Conservation (phyloP, 345 rosid genomes). For the Linum lewisii region DNA sequence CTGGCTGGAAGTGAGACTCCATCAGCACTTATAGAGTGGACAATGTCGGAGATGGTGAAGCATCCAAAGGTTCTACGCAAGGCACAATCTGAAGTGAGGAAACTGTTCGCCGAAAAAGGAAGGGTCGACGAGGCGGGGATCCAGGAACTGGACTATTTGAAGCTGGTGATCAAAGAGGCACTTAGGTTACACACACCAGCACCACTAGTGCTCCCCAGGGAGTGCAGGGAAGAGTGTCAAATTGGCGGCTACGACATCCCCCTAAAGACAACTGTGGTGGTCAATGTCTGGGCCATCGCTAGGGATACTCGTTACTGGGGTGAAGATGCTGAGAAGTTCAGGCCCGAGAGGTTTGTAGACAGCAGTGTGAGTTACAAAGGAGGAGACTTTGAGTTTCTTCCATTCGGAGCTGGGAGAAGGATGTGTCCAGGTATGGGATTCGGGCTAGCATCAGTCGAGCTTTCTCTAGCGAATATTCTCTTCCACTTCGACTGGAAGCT, state of each 20-base stretch:
- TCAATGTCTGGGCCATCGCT: conserved; percentile 12
- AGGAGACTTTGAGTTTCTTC: conserved; percentile 12
- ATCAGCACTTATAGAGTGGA: conserved; percentile 9
- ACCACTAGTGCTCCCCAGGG: conserved; percentile 12
- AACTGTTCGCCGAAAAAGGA: not conserved
- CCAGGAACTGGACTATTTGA: conserved; percentile 1
- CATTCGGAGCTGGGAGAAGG: conserved; percentile 25
- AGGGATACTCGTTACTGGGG: conserved; percentile 13
- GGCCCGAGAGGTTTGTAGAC: conserved; percentile 17
- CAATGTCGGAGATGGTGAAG: conserved; percentile 11
- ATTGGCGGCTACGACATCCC: conserved; percentile 11
- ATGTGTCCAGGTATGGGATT: conserved; percentile 18
- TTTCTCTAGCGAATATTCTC: conserved; percentile 8
- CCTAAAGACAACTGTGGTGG: conserved; percentile 1
- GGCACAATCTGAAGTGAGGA: conserved; percentile 13
- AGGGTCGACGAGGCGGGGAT: not conserved
- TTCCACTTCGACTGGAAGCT: conserved; percentile 27
- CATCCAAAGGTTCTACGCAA: conserved; percentile 9
- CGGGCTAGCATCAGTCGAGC: conserved; percentile 12
- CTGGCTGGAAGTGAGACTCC: conserved; percentile 15
- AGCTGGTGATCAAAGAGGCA: conserved; percentile 9
- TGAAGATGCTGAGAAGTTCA: conserved; percentile 10
- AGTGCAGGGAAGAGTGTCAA: conserved; percentile 1
- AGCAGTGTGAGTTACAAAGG: conserved; percentile 14
- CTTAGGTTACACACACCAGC: conserved; percentile 12